Evolutionary conservation across 2,329 filamentous ascomycete species (phyloP).

Genomic region (Penicillium glabrum): DNA sequence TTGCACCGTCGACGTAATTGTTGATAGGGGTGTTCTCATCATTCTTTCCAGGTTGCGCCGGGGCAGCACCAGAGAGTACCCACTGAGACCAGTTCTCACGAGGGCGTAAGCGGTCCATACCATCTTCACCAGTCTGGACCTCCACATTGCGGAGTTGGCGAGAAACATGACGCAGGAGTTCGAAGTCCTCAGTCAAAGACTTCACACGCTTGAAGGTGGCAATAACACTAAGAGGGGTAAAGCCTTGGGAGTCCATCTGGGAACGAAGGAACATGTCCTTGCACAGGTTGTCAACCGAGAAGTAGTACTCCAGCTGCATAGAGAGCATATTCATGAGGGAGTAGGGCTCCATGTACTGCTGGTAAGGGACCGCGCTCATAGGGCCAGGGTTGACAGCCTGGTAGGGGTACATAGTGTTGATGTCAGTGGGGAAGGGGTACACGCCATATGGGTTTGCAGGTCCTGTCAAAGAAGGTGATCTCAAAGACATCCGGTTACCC

Average conservation of each 20-base stretch:
- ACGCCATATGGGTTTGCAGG: conserved; percentile 51
- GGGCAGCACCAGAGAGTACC: conserved; percentile 68
- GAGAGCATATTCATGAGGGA: conserved; percentile 59
- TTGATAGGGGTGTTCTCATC: conserved; percentile 43
- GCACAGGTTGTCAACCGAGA: conserved; percentile 91
- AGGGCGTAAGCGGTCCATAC: conserved; percentile 73
- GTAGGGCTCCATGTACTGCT: conserved; percentile 59
- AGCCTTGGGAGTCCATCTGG: conserved; percentile 95
- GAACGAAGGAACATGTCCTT: conserved; percentile 87
- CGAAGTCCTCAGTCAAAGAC: conserved; percentile 68
- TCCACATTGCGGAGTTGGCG: conserved; percentile 72
- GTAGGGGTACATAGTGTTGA: conserved; percentile 59
- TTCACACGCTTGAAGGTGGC: conserved; percentile 84
- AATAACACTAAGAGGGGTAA: conserved; percentile 77
- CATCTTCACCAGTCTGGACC: conserved; percentile 71
- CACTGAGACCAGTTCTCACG: conserved; percentile 77
- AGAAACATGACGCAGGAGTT: conserved; percentile 73
- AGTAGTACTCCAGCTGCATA: conserved; percentile 82
- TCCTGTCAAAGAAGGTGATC: conserved; percentile 63
- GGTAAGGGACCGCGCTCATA: conserved; percentile 60
- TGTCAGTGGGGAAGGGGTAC: conserved; percentile 44
- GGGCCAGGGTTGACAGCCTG: conserved; percentile 51
- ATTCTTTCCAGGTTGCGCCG: conserved; percentile 22
- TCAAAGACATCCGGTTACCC: conserved; percentile 53
- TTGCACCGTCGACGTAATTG: conserved; percentile 28